Conservation (phyloP, 1,284 basidiomycete genomes). For the Marasmius sp. region DNA sequence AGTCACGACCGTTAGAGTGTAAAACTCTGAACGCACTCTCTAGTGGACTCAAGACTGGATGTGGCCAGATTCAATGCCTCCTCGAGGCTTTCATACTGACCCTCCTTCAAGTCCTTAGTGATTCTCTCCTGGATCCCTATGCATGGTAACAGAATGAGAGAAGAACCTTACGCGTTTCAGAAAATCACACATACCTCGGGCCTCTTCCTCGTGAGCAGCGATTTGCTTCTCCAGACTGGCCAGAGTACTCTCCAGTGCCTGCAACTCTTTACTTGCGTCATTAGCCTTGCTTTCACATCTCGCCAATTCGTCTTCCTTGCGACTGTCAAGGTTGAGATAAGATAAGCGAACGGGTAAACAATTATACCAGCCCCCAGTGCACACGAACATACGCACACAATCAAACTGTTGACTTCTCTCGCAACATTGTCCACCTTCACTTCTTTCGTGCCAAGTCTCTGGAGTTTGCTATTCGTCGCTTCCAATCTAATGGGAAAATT, state of each 20-base stretch:
- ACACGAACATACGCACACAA: slow-evolving; percentile 44
- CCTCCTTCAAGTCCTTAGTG: slow-evolving; percentile 40
- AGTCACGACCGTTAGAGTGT: slow-evolving; percentile 1
- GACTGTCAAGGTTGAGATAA: slow-evolving; percentile 37
- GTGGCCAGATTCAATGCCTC: too few relatives aligned
- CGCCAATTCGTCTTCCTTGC: slow-evolving; percentile 62
- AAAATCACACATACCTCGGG: slow-evolving; percentile 48
- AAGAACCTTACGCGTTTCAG: background rate
- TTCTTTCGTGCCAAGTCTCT: slow-evolving; percentile 61
- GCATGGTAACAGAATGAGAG: background rate
- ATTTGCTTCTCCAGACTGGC: slow-evolving; percentile 59
- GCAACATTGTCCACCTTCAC: slow-evolving; percentile 70
- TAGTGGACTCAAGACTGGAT: too few relatives aligned
- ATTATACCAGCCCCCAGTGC: background rate
- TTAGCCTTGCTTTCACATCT: slow-evolving; percentile 55
- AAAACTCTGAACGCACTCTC: too few relatives aligned
- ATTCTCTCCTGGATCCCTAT: slow-evolving; percentile 59
- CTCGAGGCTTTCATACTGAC: too few relatives aligned
- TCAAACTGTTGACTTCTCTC: slow-evolving; percentile 59
- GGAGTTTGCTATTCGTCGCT: slow-evolving; percentile 59
- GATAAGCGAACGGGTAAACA: background rate
- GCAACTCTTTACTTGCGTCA: slow-evolving; percentile 53
- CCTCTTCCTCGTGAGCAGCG: slow-evolving; percentile 62
- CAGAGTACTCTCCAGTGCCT: slow-evolving; percentile 62
- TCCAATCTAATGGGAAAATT: slow-evolving; percentile 6